Evolutionary conservation across 2,329 filamentous ascomycete genomes (phyloP), one percentile per base, ranked within the genome.

Genomic region (Cercospora sp.): DNA sequence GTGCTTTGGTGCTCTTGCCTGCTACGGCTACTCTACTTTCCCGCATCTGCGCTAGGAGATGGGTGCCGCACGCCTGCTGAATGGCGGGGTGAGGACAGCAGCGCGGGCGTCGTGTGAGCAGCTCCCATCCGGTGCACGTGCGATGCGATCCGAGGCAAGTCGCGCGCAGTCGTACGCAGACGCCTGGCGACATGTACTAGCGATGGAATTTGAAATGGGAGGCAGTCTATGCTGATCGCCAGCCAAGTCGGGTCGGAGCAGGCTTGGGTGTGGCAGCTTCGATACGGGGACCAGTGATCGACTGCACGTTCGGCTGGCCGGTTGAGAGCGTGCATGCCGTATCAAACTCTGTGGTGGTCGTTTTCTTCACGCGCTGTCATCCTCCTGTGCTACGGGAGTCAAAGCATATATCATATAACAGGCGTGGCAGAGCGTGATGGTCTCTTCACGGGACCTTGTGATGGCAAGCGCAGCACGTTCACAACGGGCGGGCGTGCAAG

Each of bases 21-120:
- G 57, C 60, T 59, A 60, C 61, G 66, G 63, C 55, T 63, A 66
- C 70, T 64, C 65, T 53, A 49, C 43, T 49, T 16, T 49, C 51
- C 18, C 63, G 62, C 30, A 67, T 58, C 18, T 30, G 55, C 68
- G 69, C 71, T 72, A 72, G 71, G 71, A 72, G 68, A 70, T 70
- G 58, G 61, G 37, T 58, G 66, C 71, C 71, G 71, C 63, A 63
- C 30, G 59, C 37, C n/a, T 64, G 65, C 28, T 69, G 66, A 72
- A 49, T 72, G 69, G 71, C 67, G 66, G 66, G 58, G 34, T 40
- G 32, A 34, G 34, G 8, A 26, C 57, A 43, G 32, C 55, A 63
- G 63, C 43, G n/a, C 45, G 43, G 21, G 45, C 53, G n/a, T 61
- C 60, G 34, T 51, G 43, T 30, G 51, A n/a, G 34, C 34, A 40